A percentile compares a stretch with the other conserved stretches of the same genome.
These are phyloP conservation scores for Pulveroboletus sp. DNA, from an alignment of 1,284 basidiomycete species.

Conservation along the genomic window DNA sequence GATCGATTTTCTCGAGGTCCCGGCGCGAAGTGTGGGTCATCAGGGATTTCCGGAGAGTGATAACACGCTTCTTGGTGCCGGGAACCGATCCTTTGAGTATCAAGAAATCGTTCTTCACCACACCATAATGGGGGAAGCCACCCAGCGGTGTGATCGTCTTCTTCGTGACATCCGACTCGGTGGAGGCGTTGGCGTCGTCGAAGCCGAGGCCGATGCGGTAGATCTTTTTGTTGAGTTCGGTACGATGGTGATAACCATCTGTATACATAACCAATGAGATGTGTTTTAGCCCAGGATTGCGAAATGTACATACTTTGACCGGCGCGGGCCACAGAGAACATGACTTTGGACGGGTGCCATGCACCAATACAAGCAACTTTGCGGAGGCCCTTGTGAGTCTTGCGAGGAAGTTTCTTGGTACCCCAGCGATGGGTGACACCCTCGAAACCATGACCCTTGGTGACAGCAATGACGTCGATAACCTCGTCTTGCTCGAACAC, in stretches of 20 bases:
- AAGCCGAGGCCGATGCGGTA: constrained; percentile 90
- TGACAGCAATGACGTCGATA: constrained; percentile 97
- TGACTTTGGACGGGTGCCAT: constrained; percentile 99
- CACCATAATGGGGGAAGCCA: constrained; percentile 99
- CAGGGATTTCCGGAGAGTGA: constrained; percentile 88
- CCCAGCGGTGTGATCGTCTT: constrained; percentile 98
- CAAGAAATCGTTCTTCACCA: constrained; percentile 98
- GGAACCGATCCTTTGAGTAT: constrained; percentile 94
- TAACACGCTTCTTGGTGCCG: constrained; percentile 97
- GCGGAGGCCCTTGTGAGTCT: constrained; percentile 99
- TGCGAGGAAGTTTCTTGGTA: constrained; percentile 97
- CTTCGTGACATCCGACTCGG: constrained; percentile 91
- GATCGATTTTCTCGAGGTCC: constrained; percentile 94
- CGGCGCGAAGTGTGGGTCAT: constrained; percentile 87
- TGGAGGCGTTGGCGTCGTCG: constrained; percentile 87
- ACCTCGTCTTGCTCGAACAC: constrained; percentile 98
- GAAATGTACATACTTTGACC: constrained; percentile 82
- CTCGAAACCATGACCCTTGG: constrained; percentile 99
- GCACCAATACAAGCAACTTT: constrained; percentile 99
- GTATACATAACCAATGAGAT: constrained; percentile 19
- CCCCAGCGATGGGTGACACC: constrained; percentile 99
- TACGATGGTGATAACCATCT: constrained; percentile 99
- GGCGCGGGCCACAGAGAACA: constrained; percentile 99
- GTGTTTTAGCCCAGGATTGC: background rate
- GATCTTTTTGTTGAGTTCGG: constrained; percentile 98